phyloP scores from a whole-genome alignment of 257 asterid genomes.

The Handroanthus guayacan region DNA sequence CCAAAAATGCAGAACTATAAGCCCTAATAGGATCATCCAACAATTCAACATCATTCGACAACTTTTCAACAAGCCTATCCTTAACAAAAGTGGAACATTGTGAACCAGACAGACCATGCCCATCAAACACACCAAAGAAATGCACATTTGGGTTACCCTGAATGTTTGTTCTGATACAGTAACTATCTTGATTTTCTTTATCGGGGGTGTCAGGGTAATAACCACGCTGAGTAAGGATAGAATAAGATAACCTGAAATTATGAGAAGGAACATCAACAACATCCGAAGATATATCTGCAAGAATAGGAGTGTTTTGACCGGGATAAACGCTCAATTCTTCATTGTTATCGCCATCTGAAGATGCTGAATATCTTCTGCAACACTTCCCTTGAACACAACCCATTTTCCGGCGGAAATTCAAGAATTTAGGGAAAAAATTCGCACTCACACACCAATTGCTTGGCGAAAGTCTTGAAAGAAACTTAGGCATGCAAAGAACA shows the following conservation, averaged over 20 bases:
- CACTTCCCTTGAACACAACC: conserved; percentile 95
- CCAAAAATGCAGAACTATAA: conserved; percentile 67
- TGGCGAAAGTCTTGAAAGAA: conserved; percentile 51
- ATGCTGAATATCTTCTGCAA: conserved; percentile 60
- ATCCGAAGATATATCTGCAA: conserved; percentile 54
- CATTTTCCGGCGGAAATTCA: conserved; percentile 52
- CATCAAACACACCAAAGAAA: conserved; percentile 97
- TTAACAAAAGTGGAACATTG: conserved; percentile 80
- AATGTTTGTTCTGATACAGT: conserved; percentile 63
- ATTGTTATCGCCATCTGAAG: conserved; percentile 61
- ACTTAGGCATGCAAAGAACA: conserved; percentile 43
- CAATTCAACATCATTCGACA: conserved; percentile 63
- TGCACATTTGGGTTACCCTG: conserved; percentile 88
- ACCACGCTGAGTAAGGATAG: conserved; percentile 79
- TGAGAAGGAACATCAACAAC: conserved; percentile 87
- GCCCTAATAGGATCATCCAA: conserved; percentile 87
- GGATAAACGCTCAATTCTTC: conserved; percentile 50
- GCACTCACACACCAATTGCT: conserved; percentile 52
- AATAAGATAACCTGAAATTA: conserved; percentile 64
- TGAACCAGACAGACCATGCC: conserved; percentile 85
- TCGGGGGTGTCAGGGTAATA: conserved; percentile 88
- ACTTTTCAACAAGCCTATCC: conserved; percentile 75
- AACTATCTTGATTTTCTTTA: conserved; percentile 91
- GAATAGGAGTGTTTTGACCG: conserved; percentile 50
- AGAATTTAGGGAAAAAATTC: conserved; percentile 36